Base-by-base conservation (phyloP, 192 early-diverging fungal genomes). In the Entomortierella chlamydospora region DNA sequence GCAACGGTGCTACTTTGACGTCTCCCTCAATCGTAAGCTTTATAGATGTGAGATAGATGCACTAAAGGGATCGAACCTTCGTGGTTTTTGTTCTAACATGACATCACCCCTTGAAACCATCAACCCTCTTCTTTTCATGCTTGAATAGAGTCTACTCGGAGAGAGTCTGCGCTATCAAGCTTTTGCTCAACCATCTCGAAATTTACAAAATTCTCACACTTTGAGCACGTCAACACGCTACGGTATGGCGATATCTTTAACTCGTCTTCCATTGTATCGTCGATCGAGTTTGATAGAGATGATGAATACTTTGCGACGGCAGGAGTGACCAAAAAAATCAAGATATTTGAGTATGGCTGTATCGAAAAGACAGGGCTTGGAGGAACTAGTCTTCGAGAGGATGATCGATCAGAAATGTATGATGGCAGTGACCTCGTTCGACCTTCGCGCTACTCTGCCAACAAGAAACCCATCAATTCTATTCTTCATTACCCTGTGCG, bases 261-360 rank as follows among this genome's bases (percentile, higher is more conserved):
- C 0, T 84, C 81, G 15, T 88, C 93, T 0, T 93, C 93, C 1
- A 97, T 99, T 67, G 94, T 99, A 4, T 94, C 93, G 0, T 92
- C 94, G 39, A 94, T 99, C 49, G 96, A 96, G 77, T 98, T 99
- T 86, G 95, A 97, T 82, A 85, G 90, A 45, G 96, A 99, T 70
- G 93, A 96, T 61, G 93, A 96, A 80, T 92, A 91, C 49, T 97
- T 99, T 88, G 97, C 96, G 0, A 93, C 93, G 0, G 97, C 94
- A 39, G 97, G 97, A 20, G 95, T 97, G 2, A 94, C 92, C 8
- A 90, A 90, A 61, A 95, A 95, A 64, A 96, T 98, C 86, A 97
- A 97, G 77, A 91, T 98, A 23, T 98, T 91, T 81, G 95, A 97
- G 37, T 97, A 91, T 73, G 86, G 82, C 7, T 84, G 78, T 22